phyloP scores from a whole-genome alignment of 805 yeast genomes.

The Monosporozyma aerobia region DNA sequence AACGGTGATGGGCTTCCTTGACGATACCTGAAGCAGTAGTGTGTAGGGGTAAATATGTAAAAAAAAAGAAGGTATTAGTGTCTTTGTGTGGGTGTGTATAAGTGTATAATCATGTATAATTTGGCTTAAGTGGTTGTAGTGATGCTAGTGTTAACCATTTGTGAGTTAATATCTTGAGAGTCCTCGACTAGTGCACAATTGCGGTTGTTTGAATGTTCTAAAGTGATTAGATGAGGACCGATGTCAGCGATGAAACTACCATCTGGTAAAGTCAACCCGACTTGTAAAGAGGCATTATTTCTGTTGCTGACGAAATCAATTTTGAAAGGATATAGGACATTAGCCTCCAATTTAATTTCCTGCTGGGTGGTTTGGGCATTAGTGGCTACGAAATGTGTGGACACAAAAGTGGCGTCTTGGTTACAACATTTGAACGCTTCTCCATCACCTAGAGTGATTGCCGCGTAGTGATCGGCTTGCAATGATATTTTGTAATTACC shows the following conservation, averaged over 20 bases:
- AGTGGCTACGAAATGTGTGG: background rate
- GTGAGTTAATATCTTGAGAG: background rate
- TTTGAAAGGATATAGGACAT: conserved; percentile 20
- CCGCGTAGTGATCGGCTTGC: background rate
- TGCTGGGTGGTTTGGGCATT: background rate
- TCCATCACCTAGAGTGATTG: background rate
- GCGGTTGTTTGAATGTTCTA: background rate
- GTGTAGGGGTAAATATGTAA: too few species aligned
- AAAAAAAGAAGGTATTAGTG: too few species aligned
- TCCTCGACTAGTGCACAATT: background rate
- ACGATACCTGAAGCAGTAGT: too few species aligned
- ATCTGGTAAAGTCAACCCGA: background rate
- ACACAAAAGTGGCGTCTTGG: background rate
- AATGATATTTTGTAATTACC: background rate
- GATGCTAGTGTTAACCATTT: background rate
- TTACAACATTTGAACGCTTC: background rate
- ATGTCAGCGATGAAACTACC: background rate
- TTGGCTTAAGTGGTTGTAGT: background rate
- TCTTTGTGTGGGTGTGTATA: too few species aligned
- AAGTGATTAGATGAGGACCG: background rate
- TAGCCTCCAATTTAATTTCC: conserved; percentile 9
- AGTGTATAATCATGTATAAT: too few species aligned
- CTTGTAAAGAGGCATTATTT: background rate
- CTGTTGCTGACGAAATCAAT: conserved; percentile 11
- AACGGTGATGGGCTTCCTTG: too few species aligned